A percentile compares a stretch with the other conserved stretches of the same genome.
These are phyloP conservation scores for Erigeron philadelphicus DNA, from an alignment of 140 eudicot genomes.

Conservation along the genomic window DNA sequence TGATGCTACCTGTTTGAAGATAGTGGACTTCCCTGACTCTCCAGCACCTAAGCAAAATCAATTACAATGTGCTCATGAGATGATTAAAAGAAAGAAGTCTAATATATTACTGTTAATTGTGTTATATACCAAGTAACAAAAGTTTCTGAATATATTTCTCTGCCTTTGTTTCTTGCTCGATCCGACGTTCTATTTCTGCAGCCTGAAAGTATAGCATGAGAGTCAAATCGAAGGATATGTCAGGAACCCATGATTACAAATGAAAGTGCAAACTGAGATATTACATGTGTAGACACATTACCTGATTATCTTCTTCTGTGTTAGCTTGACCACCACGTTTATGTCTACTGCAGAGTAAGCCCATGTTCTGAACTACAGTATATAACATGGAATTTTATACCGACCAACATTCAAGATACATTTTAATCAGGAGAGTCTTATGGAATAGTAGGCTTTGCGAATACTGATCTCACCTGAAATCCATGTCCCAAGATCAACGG, in stretches of 20 bases:
- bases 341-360: conserved; percentile 82
- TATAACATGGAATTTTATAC: conserved; percentile 41
- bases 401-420: conserved; percentile 40
- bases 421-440: conserved; percentile 26
- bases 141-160: conserved; percentile 89
- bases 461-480: conserved; percentile 29
- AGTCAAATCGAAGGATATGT: neutral
- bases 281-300: conserved; percentile 14
- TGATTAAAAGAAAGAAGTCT: neutral
- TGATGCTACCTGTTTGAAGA: conserved; percentile 75
- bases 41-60: conserved; percentile 63
- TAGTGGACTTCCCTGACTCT: conserved; percentile 96
- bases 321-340: conserved; percentile 54
- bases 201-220: conserved; percentile 40
- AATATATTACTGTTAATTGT: neutral
- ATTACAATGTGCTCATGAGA: conserved; percentile 2
- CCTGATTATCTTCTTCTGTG: conserved; percentile 77
- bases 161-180: conserved; percentile 94
- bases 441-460: conserved; percentile 9
- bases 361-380: conserved; percentile 49
- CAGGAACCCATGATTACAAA: conserved; percentile 10
- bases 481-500: conserved; percentile 6
- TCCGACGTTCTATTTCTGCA: conserved; percentile 90
- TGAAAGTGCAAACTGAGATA: conserved; percentile 11
- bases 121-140: conserved; percentile 65